Evolutionary conservation across 148 eudicot species (phyloP).

Genomic region (Silene uniflora): DNA sequence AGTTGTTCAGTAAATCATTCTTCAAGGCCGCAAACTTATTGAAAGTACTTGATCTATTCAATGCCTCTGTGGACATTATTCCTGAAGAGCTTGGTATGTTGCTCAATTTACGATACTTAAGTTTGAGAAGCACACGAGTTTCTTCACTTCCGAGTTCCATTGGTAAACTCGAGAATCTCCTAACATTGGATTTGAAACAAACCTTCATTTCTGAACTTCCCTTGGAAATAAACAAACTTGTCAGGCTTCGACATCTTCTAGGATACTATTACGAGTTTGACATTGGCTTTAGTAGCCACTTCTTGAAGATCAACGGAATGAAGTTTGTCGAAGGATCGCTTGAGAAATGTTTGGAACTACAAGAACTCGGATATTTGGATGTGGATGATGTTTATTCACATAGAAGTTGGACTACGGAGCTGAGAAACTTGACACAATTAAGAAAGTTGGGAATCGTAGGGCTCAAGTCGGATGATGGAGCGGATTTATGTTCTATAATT

Average conservation of each 20-base stretch:
- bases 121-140: constrained; percentile 26
- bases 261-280: not conserved
- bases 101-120: constrained; percentile 20
- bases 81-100: constrained; percentile 20
- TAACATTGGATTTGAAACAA: constrained; percentile 31
- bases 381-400: not conserved
- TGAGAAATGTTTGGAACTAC: constrained; percentile 8
- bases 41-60: constrained; percentile 28
- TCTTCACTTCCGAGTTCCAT: constrained; percentile 18
- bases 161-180: constrained; percentile 24
- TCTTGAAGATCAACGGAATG: not conserved
- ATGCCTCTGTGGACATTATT: constrained; percentile 11
- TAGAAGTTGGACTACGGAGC: not conserved
- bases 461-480: not conserved
- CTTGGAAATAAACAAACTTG: constrained; percentile 7
- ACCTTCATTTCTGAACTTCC: constrained; percentile 24
- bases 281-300: not conserved
- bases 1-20: not conserved
- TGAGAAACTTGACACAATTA: constrained; percentile 8
- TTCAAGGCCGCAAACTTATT: constrained; percentile 5
- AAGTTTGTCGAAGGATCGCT: constrained; percentile 10
- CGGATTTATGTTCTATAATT: constrained; percentile 15
- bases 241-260: constrained; percentile 22
- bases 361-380: constrained; percentile 23
- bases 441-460: constrained; percentile 18